phyloP scores from a whole-genome alignment of 1,284 basidiomycete species.

The Cystobasidium sp. region DNA sequence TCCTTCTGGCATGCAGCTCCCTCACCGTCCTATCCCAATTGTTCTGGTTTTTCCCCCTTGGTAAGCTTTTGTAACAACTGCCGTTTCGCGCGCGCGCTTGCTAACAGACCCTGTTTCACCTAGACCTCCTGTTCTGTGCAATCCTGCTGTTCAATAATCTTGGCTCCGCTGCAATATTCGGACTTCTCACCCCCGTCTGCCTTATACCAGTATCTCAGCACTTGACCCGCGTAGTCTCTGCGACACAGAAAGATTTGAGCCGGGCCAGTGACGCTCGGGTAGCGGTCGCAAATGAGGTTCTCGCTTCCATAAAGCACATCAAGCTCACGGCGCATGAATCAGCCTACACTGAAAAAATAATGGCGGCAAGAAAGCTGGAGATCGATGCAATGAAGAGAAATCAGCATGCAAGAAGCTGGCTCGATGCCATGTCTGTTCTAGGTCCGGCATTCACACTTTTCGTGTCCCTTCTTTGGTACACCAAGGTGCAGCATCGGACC shows the following conservation, averaged over 20 bases:
- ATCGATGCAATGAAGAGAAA: slow-evolving; percentile 64
- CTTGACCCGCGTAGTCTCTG: slow-evolving; percentile 79
- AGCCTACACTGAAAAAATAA: slow-evolving; percentile 66
- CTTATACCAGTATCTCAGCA: slow-evolving; percentile 86
- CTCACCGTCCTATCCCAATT: neutral
- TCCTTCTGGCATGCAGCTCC: neutral
- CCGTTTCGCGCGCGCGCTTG: neutral
- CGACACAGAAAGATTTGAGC: slow-evolving; percentile 75
- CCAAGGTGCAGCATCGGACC: neutral
- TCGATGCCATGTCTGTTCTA: slow-evolving; percentile 61
- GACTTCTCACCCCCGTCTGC: slow-evolving; percentile 76
- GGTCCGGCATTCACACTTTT: slow-evolving; percentile 12
- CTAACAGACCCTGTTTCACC: neutral
- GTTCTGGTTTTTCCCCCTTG: neutral
- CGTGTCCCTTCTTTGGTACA: slow-evolving; percentile 17
- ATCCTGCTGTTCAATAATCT: slow-evolving; percentile 78
- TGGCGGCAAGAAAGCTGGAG: slow-evolving; percentile 58
- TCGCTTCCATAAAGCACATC: slow-evolving; percentile 89
- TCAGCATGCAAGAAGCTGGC: slow-evolving; percentile 79
- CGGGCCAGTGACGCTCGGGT: slow-evolving; percentile 74
- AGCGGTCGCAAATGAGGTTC: slow-evolving; percentile 87
- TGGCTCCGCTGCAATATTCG: slow-evolving; percentile 70
- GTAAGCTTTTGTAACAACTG: neutral
- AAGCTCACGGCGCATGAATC: slow-evolving; percentile 61
- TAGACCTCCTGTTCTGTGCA: slow-evolving; percentile 58